Base-by-base conservation (phyloP, 805 yeast genomes). In the Candida methanosorbosa region DNA sequence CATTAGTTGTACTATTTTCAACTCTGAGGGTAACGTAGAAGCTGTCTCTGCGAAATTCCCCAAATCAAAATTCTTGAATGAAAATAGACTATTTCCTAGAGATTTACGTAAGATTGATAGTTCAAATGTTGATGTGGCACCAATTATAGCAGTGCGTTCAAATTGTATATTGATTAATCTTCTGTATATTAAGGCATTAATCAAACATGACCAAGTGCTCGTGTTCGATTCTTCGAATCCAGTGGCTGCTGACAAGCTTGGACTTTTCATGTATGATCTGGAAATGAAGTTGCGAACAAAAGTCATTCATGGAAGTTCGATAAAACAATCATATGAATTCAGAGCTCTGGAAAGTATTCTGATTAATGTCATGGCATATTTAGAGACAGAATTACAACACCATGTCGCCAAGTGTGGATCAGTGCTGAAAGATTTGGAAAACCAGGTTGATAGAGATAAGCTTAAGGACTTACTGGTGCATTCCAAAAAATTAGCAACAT, bases 71-170 rank as follows among this genome's bases (percentile, higher is more conserved):
- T 71, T 90, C 39, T 66, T 90, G 9, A 66, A 60, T 36, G 77
- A 81, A 30, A 81, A 86, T 55, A 73, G 78, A 18, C 54, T 88
- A 19, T 85, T 79, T 42, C 94, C 97, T 2, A 64, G 97, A 58
- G 97, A 88, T 55, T 61, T 88, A 42, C 60, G 97, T 21, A 87
- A 84, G 50, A 80, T 88, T 34, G 95, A 90, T 49, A 64, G 78
- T 4, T 66, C 82, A 1, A 63, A 75, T 26, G 70, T 74, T 36
- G 95, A 86, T 56, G 84, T 90, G 16, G 88, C 88, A 3, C 98
- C 98, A 0, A 76, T 86, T 15, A 81, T 92, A 30, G 78, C 88
- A 39, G 86, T 87, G 17, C 70, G 97, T 39, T 68, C 73, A 18
- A 72, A 73, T 42, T 81, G 94, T 34, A 82, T 90, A 15, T 63